A percentile compares a stretch with the other conserved stretches of the same genome.
Evolutionary conservation across 1,139 yeast species (phyloP).

Genomic region (Diutina catenulata): DNA sequence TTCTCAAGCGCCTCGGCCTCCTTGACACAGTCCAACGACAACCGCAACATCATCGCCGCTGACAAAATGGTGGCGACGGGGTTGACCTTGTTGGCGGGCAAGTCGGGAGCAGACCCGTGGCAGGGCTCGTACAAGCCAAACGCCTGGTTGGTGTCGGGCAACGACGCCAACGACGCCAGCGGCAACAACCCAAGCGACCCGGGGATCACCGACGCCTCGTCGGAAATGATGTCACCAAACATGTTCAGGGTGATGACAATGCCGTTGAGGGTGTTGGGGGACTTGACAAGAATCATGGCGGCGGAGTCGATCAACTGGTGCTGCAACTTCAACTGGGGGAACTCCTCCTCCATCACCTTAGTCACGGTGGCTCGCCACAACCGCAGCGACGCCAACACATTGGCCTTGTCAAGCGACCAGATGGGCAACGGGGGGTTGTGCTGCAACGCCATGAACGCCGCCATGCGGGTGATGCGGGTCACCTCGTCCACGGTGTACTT

Average conservation of each 20-base stretch:
- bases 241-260: slow-evolving; percentile 84
- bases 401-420: slow-evolving; percentile 96
- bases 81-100: slow-evolving; percentile 77
- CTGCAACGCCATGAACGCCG: slow-evolving; percentile 92
- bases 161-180: slow-evolving; percentile 88
- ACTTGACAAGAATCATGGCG: slow-evolving; percentile 90
- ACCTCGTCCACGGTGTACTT: slow-evolving; percentile 84
- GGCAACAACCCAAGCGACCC: slow-evolving; percentile 94
- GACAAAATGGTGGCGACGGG: slow-evolving; percentile 93
- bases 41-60: slow-evolving; percentile 93
- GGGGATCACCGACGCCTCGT: slow-evolving; percentile 95
- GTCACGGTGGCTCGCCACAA: slow-evolving; percentile 93
- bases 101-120: slow-evolving; percentile 97
- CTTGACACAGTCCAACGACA: slow-evolving; percentile 66
- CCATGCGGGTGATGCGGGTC: slow-evolving; percentile 93
- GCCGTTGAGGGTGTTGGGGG: slow-evolving; percentile 86
- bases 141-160: slow-evolving; percentile 88
- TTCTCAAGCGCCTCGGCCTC: slow-evolving; percentile 85
- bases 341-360: slow-evolving; percentile 70
- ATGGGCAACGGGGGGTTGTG: slow-evolving; percentile 86
- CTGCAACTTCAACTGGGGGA: slow-evolving; percentile 75
- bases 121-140: slow-evolving; percentile 97
- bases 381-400: slow-evolving; percentile 90
- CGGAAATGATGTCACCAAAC: slow-evolving; percentile 97
- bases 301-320: slow-evolving; percentile 98